A percentile compares a stretch with the other conserved stretches of the same genome.
Conservation (phyloP, 108 stramenopile species). For the Chaetoceros tenuissimus region DNA sequence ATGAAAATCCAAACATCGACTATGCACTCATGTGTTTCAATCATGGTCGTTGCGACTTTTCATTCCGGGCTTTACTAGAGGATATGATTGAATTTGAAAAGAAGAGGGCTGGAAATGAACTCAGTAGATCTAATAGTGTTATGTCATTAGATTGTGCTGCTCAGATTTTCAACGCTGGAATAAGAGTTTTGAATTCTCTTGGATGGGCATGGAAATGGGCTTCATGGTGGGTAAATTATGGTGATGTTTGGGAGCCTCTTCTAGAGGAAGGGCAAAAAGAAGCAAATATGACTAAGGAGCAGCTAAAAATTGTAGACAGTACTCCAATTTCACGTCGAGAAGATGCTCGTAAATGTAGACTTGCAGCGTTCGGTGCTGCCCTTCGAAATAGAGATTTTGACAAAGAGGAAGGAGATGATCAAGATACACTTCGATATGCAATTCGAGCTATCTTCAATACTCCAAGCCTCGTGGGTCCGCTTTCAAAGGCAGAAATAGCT, state of each 20-base stretch:
- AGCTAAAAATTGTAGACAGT: conserved; percentile 65
- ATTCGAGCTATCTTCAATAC: conserved; percentile 57
- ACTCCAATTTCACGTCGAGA: conserved; percentile 48
- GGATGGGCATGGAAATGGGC: conserved; percentile 91
- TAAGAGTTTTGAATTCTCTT: conserved; percentile 46
- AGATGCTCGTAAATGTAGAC: conserved; percentile 69
- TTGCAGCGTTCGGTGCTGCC: conserved; percentile 80
- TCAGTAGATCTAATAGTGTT: conserved; percentile 5
- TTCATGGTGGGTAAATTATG: conserved; percentile 78
- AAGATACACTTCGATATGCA: conserved; percentile 46
- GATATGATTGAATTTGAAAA: conserved; percentile 61
- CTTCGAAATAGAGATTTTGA: conserved; percentile 77
- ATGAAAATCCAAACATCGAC: conserved; percentile 3
- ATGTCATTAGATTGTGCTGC: conserved; percentile 61
- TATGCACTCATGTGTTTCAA: conserved; percentile 43
- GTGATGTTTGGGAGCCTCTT: conserved; percentile 74
- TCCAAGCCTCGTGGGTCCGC: conserved; percentile 72
- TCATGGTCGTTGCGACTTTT: conserved; percentile 47
- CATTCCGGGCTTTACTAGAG: conserved; percentile 70
- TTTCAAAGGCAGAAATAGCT: conserved; percentile 57
- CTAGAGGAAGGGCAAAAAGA: conserved; percentile 59
- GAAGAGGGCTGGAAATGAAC: conserved; percentile 19
- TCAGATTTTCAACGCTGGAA: conserved; percentile 46
- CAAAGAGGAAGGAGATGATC: conserved; percentile 51
- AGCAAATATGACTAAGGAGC: conserved; percentile 62